Percentiles rank a stretch among this genome's conserved stretches.
Evolutionary conservation across 805 yeast species (phyloP).

Genomic region (Kodamaea hsintzibuensis): DNA sequence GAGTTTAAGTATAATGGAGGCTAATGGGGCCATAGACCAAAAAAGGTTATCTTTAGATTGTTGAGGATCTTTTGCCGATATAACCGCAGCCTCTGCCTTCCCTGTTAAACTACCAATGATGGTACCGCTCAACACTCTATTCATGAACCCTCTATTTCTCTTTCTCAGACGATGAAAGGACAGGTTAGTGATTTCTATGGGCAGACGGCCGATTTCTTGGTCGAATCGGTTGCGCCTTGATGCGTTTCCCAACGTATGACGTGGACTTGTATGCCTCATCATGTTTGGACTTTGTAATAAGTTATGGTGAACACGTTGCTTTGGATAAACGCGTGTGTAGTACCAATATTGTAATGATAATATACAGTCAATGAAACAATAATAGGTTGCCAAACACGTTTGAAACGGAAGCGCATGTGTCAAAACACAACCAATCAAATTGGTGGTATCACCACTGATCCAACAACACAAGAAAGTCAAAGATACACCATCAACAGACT

Average conservation of each 20-base stretch:
- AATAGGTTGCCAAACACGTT: constrained; percentile 68
- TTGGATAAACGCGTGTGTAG: constrained; percentile 51
- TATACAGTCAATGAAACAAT: constrained; percentile 67
- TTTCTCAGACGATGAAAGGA: neutral
- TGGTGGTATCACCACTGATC: constrained; percentile 45
- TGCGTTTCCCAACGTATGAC: neutral
- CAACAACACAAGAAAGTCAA: constrained; percentile 32
- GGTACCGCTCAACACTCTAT: constrained; percentile 16
- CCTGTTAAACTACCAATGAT: constrained; percentile 15
- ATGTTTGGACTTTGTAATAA: constrained; percentile 39
- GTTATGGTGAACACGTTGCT: constrained; percentile 41
- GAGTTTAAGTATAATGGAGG: neutral
- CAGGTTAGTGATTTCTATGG: constrained; percentile 12
- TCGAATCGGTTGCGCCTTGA: constrained; percentile 26
- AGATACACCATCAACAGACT: constrained; percentile 37
- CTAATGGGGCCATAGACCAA: neutral
- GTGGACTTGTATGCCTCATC: constrained; percentile 22
- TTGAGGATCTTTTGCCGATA: neutral
- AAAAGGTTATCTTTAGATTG: neutral
- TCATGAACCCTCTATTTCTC: constrained; percentile 10
- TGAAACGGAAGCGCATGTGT: constrained; percentile 85
- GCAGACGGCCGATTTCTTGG: constrained; percentile 7
- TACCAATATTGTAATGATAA: constrained; percentile 71
- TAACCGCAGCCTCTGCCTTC: constrained; percentile 3
- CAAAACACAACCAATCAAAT: constrained; percentile 67